phyloP scores from a whole-genome alignment of 768 basidiomycete genomes.

The Exidia glandulosa region DNA sequence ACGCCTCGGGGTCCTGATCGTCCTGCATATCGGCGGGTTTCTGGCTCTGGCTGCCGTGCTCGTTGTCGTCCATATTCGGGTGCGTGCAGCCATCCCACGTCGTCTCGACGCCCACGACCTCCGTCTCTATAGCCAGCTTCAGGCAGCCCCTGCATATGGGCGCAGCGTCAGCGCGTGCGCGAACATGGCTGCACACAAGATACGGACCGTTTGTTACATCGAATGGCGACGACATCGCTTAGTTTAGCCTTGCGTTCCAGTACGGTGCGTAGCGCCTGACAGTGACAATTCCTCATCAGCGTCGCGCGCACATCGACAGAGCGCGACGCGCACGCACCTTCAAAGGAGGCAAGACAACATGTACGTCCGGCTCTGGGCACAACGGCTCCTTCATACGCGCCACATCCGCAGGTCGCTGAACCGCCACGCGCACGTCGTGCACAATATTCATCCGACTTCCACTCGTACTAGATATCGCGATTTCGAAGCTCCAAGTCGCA shows the following conservation, averaged over 20 bases:
- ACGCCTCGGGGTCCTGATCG: slow-evolving; percentile 40
- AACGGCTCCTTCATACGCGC: slow-evolving; percentile 65
- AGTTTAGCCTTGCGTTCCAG: slow-evolving; percentile 63
- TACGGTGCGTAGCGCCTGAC: slow-evolving; percentile 67
- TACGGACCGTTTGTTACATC: slow-evolving; percentile 34
- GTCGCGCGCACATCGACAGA: too few species aligned
- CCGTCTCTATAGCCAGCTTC: slow-evolving; percentile 48
- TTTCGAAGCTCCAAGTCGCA: slow-evolving; percentile 68
- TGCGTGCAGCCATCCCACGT: slow-evolving; percentile 67
- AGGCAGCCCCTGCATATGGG: slow-evolving; percentile 45
- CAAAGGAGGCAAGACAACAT: neutral
- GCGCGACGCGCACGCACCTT: too few species aligned
- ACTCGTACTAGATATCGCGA: slow-evolving; percentile 49
- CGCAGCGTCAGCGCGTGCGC: too few species aligned
- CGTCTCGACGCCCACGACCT: slow-evolving; percentile 67
- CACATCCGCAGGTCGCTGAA: slow-evolving; percentile 66
- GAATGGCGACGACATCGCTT: slow-evolving; percentile 56
- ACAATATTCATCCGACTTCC: slow-evolving; percentile 54
- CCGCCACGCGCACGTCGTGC: slow-evolving; percentile 76
- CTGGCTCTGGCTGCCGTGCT: slow-evolving; percentile 2
- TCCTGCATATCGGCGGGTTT: slow-evolving; percentile 11
- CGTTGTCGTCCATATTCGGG: slow-evolving; percentile 35
- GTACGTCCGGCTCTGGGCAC: slow-evolving; percentile 78
- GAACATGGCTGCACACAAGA: too few species aligned
- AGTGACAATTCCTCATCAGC: too few species aligned